Percentiles rank a stretch among this genome's conserved stretches.
Conservation (phyloP, 768 basidiomycete genomes). For the Boletus reticuloceps region DNA sequence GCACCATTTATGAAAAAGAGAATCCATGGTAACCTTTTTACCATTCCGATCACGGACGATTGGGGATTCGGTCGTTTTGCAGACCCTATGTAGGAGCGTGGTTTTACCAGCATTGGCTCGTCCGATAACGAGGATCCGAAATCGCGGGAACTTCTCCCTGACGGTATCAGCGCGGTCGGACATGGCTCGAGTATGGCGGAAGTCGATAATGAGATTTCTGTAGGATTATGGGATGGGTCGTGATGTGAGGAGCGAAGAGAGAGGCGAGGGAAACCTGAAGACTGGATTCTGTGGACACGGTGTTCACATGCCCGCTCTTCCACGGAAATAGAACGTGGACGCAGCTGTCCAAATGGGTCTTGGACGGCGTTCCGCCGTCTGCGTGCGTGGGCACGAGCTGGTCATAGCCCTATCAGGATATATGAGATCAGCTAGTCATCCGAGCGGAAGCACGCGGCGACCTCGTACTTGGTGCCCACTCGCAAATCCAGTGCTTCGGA, state of each 20-base stretch:
- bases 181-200: neutral
- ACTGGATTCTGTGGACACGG: neutral
- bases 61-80: constrained; percentile 34
- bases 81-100: constrained; percentile 38
- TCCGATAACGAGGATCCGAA: constrained; percentile 41
- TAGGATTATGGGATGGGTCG: neutral
- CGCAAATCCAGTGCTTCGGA: too few relatives aligned
- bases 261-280: neutral
- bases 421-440: too few relatives aligned
- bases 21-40: constrained; percentile 10
- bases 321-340: neutral
- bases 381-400: neutral
- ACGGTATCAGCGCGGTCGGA: neutral
- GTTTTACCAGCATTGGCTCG: constrained; percentile 27
- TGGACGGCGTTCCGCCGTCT: neutral
- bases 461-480: too few relatives aligned
- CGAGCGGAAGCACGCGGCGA: too few relatives aligned
- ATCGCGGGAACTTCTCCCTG: constrained; percentile 13
- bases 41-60: constrained; percentile 22
- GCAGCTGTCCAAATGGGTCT: neutral
- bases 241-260: neutral
- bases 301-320: neutral
- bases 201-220: neutral
- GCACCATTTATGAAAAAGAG: too few relatives aligned
- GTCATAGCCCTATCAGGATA: too few relatives aligned